phyloP scores from a whole-genome alignment of 805 yeast genomes.

The Candida khao-thaluensis region DNA sequence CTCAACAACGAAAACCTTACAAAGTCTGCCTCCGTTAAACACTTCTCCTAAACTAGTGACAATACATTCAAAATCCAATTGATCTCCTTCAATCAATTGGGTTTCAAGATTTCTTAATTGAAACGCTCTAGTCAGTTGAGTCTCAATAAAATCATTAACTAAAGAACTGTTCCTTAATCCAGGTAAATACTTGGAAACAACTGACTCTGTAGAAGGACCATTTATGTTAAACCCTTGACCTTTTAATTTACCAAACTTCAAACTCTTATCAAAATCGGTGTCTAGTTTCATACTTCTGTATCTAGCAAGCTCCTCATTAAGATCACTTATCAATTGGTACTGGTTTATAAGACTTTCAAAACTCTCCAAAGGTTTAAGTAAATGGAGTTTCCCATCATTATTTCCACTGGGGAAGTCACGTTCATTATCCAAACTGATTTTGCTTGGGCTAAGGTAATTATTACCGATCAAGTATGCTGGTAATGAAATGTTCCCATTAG shows the following conservation, averaged over 20 bases:
- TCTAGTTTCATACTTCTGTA: slow-evolving; percentile 3
- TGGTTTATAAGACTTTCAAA: slow-evolving; percentile 34
- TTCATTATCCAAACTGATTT: slow-evolving; percentile 3
- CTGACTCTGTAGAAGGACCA: slow-evolving; percentile 26
- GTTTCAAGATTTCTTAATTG: slow-evolving; percentile 22
- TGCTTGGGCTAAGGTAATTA: slow-evolving; percentile 23
- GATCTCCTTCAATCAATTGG: slow-evolving; percentile 4
- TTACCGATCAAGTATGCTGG: slow-evolving; percentile 34
- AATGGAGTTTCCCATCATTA: slow-evolving; percentile 26
- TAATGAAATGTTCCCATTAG: slow-evolving; percentile 32
- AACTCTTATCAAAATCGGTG: slow-evolving; percentile 6
- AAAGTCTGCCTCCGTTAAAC: slow-evolving; percentile 22
- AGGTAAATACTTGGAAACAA: slow-evolving; percentile 13
- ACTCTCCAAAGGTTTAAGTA: slow-evolving; percentile 22
- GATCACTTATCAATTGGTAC: slow-evolving; percentile 35
- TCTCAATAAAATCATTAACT: slow-evolving; percentile 16
- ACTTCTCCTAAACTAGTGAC: slow-evolving; percentile 33
- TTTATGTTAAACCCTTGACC: slow-evolving; percentile 34
- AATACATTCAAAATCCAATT: slow-evolving; percentile 35
- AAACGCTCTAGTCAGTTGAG: slow-evolving; percentile 21
- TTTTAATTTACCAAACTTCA: slow-evolving; percentile 26
- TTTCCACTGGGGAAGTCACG: slow-evolving; percentile 29
- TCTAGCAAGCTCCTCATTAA: slow-evolving; percentile 15
- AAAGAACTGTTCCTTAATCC: not conserved
- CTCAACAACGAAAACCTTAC: slow-evolving; percentile 49